phyloP scores from a whole-genome alignment of 2,329 filamentous ascomycete genomes.

The Neofusicoccum sp. region DNA sequence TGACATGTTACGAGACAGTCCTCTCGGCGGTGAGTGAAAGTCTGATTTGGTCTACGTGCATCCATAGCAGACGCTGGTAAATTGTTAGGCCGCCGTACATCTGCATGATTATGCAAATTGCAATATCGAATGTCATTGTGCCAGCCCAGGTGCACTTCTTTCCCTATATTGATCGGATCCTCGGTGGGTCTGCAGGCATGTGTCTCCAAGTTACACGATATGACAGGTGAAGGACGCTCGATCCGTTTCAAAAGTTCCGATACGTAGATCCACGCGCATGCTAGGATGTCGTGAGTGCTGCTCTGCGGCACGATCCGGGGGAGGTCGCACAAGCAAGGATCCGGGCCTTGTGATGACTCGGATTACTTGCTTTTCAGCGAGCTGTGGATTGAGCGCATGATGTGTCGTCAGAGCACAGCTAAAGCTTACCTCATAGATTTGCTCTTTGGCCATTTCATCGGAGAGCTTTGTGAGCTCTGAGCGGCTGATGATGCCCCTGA shows the following conservation, averaged over 20 bases:
- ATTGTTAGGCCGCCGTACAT: neutral
- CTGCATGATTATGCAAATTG: neutral
- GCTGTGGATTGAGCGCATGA: neutral
- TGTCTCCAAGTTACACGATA: neutral
- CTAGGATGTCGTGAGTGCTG: neutral
- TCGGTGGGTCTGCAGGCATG: neutral
- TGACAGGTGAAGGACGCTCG: neutral
- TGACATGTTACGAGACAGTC: neutral
- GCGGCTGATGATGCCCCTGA: neutral
- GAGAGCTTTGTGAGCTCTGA: too few relatives aligned
- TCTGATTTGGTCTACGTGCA: neutral
- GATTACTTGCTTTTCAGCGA: neutral
- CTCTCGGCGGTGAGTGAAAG: neutral
- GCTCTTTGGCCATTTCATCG: too few relatives aligned
- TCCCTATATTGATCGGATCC: neutral
- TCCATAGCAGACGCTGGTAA: neutral
- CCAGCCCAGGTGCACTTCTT: neutral
- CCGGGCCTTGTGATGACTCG: neutral
- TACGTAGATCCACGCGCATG: neutral
- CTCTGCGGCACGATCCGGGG: neutral
- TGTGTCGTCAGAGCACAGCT: neutral
- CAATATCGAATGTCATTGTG: neutral
- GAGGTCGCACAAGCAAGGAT: neutral
- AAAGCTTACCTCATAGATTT: neutral
- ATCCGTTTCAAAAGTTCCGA: slow-evolving; percentile 6